Percentiles rank a stretch among this genome's conserved stretches.
These are phyloP conservation scores for Penicillium sp. DNA, from an alignment of 2,329 filamentous ascomycete species.

Conservation along the genomic window DNA sequence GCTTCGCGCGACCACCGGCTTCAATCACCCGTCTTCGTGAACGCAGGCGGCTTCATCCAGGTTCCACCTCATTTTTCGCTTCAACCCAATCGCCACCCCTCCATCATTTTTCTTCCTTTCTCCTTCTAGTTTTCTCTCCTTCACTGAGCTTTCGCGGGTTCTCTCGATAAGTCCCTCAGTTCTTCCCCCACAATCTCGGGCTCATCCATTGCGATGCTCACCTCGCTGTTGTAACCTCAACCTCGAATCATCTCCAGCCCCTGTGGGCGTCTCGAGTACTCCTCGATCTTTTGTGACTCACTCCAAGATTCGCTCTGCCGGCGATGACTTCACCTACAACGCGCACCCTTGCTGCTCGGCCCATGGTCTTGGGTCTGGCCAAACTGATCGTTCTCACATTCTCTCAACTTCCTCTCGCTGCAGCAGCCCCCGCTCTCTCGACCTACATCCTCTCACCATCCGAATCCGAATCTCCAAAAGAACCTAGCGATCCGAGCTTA, in stretches of 20 bases:
- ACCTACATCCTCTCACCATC: constrained; percentile 19
- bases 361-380: constrained; percentile 44
- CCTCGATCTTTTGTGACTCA: not conserved
- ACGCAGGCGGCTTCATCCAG: no score
- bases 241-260: not conserved
- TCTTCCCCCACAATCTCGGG: not conserved
- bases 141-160: no score
- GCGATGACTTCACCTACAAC: constrained; percentile 34
- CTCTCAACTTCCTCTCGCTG: constrained; percentile 42
- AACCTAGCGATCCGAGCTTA: constrained; percentile 65
- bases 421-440: constrained; percentile 41
- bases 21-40: no score
- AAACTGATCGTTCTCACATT: constrained; percentile 46
- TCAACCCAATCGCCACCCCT: no score
- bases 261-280: not conserved
- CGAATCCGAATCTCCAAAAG: constrained; percentile 50
- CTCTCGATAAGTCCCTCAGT: no score
- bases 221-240: not conserved
- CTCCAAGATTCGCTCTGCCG: not conserved
- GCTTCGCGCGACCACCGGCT: no score
- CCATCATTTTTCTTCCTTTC: no score
- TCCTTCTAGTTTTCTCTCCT: no score
- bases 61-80: no score
- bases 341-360: constrained; percentile 42
- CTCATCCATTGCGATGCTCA: not conserved